phyloP scores from a whole-genome alignment of 495 filamentous ascomycete species.

The Talaromyces nanjingensis region DNA sequence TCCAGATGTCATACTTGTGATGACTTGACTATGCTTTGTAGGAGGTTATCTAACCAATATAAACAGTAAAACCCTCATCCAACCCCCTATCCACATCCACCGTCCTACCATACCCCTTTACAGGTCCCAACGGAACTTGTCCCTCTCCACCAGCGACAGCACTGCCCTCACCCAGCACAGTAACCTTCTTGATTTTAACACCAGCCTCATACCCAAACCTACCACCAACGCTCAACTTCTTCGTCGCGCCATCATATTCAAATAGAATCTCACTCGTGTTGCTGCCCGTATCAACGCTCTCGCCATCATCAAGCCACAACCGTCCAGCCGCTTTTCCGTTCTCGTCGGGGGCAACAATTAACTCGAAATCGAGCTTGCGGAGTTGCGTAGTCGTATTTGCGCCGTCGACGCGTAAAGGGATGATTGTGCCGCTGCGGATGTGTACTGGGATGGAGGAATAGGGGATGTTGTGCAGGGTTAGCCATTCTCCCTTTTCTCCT shows the following conservation, averaged over 20 bases:
- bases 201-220: slow-evolving; percentile 5
- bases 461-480: slow-evolving; percentile 46
- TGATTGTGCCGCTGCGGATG: slow-evolving; percentile 61
- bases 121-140: background rate
- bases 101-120: background rate
- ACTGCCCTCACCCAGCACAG: background rate
- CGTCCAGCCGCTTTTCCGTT: slow-evolving; percentile 41
- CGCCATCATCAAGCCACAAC: slow-evolving; percentile 58
- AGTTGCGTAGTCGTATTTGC: slow-evolving; percentile 69
- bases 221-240: background rate
- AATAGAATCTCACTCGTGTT: slow-evolving; percentile 46
- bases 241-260: slow-evolving; percentile 21
- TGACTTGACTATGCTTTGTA: too few species aligned
- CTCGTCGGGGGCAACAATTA: slow-evolving; percentile 60
- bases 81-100: background rate
- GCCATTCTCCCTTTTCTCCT: slow-evolving; percentile 34
- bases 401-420: slow-evolving; percentile 54
- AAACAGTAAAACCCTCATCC: background rate
- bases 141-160: background rate
- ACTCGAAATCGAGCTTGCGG: slow-evolving; percentile 58
- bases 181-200: background rate
- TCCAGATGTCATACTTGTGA: too few species aligned
- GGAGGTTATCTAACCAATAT: background rate
- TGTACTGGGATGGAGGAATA: slow-evolving; percentile 67
- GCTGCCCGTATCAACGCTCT: slow-evolving; percentile 37